Base-by-base conservation (phyloP, 2,329 filamentous ascomycete genomes). In the Aaosphaeria pasadenensis region DNA sequence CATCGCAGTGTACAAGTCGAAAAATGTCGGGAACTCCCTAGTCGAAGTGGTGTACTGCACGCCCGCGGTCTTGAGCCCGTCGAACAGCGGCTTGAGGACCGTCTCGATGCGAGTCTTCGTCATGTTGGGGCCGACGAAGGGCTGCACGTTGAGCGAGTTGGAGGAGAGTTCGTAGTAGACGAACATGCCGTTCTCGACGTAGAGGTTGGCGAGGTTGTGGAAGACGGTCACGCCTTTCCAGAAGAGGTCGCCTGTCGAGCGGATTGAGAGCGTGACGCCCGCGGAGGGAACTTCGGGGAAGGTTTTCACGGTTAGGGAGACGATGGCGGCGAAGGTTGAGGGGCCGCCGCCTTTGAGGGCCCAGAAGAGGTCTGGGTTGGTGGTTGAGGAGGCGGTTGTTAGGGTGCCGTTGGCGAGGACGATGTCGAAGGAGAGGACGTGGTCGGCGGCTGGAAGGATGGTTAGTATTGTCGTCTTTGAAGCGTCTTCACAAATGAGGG, bases 291-390 rank as follows among this genome's bases (percentile, higher is more conserved):
- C 31, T 31, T 54, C 52, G 11, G 52, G 52, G 41, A 52, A 52
- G 5, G 52, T 52, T 33, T 54, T 54, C 29, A 54, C 24, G 3
- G 50, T 52, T 4, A 53, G 43, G n/a, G 46, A 47, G 4, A 50
- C 24, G 36, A 53, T 46, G 6, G 38, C 46, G n/a, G 30, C 51
- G 38, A 48, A 53, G 11, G 48, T 49, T 1, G 45, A 42, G 6
- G 50, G 50, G 2, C 50, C 45, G 6, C 45, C 54, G 6, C 60
- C 60, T 17, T 48, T 47, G 39, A 64, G 45, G 5, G 58, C 56
- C 61, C 62, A 63, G 49, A 56, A 65, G 4, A 65, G 53, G 41
- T 64, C 61, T 3, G 56, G 50, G 13, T 64, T 60, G 30, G n/a
- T 24, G 30, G 9, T 24, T 11, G 55, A 53, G 31, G 55, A 58